Percentiles rank a stretch among this genome's conserved stretches.
Evolutionary conservation across 1,139 yeast species (phyloP).

Genomic region (Pichia sp.): DNA sequence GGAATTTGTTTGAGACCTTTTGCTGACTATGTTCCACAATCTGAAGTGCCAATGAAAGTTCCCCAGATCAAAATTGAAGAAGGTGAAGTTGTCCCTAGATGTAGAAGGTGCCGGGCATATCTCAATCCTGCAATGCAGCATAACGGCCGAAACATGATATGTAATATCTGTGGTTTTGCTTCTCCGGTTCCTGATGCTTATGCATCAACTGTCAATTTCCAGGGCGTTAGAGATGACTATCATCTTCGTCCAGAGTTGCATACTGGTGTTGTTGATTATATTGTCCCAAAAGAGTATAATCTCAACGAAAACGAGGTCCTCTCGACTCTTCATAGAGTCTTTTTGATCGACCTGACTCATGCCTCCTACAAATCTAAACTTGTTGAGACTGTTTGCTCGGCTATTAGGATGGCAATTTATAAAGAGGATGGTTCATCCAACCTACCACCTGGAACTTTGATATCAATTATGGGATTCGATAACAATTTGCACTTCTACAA

Average conservation of each 20-base stretch:
- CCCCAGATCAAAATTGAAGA: constrained; percentile 64
- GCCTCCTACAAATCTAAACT: constrained; percentile 60
- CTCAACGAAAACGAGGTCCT: constrained; percentile 40
- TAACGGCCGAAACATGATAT: constrained; percentile 45
- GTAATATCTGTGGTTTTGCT: constrained; percentile 85
- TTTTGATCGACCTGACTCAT: constrained; percentile 69
- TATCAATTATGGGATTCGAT: constrained; percentile 77
- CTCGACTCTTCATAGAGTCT: constrained; percentile 61
- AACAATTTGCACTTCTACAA: constrained; percentile 71
- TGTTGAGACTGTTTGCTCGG: constrained; percentile 66
- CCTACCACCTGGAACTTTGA: constrained; percentile 43
- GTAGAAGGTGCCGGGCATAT: constrained; percentile 86
- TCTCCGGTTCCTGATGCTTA: constrained; percentile 69
- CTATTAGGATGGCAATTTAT: constrained; percentile 58
- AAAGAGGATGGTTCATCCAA: constrained; percentile 29
- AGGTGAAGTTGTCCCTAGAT: constrained; percentile 73
- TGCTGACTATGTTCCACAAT: constrained; percentile 45
- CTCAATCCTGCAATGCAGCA: constrained; percentile 81
- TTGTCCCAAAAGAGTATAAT: constrained; percentile 73
- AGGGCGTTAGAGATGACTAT: constrained; percentile 58
- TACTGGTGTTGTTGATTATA: constrained; percentile 79
- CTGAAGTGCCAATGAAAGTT: constrained; percentile 42
- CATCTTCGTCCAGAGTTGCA: constrained; percentile 69
- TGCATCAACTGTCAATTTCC: constrained; percentile 54
- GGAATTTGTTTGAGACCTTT: constrained; percentile 82